Conservation (phyloP, 1,284 basidiomycete species). For the Cutaneotrichosporon sp. region DNA sequence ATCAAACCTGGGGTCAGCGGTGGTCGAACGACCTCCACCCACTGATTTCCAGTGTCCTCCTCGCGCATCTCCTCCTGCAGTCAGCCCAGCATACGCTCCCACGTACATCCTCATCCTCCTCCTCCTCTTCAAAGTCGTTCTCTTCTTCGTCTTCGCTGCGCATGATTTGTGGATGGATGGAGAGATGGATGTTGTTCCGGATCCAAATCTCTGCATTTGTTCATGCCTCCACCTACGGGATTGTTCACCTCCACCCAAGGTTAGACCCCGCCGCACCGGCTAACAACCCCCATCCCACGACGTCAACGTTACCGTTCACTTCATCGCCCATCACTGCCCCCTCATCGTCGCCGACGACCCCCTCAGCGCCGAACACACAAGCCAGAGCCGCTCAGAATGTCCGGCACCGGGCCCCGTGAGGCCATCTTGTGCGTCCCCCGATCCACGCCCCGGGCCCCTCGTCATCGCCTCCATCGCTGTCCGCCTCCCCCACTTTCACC, state of each 20-base stretch:
- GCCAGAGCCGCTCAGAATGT: conserved; percentile 57
- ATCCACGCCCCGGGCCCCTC: not conserved
- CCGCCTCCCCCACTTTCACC: not conserved
- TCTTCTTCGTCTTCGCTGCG: conserved; percentile 42
- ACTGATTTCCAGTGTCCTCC: conserved; percentile 27
- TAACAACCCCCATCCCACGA: not conserved
- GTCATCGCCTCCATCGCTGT: not conserved
- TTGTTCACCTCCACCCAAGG: not conserved
- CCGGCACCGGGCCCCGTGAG: conserved; percentile 80
- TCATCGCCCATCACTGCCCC: not conserved
- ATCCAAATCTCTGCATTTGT: conserved; percentile 9
- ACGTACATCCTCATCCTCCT: conserved; percentile 20
- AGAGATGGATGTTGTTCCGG: no score
- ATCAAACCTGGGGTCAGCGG: conserved; percentile 11
- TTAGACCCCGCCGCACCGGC: not conserved
- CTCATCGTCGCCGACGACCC: not conserved
- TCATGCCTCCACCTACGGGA: not conserved
- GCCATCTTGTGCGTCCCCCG: conserved; percentile 63
- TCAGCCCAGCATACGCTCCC: not conserved
- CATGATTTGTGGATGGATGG: conserved; percentile 16
- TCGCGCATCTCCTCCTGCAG: conserved; percentile 21
- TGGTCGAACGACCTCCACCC: not conserved
- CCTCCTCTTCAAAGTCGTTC: conserved; percentile 20
- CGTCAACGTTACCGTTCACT: not conserved
- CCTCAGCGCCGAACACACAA: not conserved